Base-by-base conservation (phyloP, 495 filamentous ascomycete genomes). In the Penicillium desertorum region DNA sequence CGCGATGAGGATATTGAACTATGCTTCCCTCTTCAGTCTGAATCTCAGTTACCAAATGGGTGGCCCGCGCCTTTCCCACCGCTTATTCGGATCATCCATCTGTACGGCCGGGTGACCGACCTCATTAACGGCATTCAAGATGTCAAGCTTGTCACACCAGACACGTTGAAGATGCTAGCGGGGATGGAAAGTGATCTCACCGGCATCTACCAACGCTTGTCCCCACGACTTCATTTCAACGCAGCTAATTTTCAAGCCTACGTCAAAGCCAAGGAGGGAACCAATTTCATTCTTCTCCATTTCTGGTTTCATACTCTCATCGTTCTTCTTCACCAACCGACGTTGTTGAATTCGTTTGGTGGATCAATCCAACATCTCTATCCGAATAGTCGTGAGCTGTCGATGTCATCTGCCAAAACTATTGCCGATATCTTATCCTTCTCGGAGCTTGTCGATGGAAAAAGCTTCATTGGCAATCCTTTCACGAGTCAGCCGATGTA, bases 271-370 rank as follows among this genome's bases (percentile, higher is more conserved):
- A 85, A 88, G 39, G 87, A 92, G 58, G 87, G 89, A 27, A 88
- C 88, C 11, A 92, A 88, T 45, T 95, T 93, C 57, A 87, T 92
- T 51, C 79, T 95, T n/a, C 76, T 93, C 29, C 90, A 95, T 66
- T 90, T 93, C 66, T 95, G 90, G 90, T 93, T 93, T 63, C 90
- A 95, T 62, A 88, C 90, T 0, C 72, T 93, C 41, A 91, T 95
- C 54, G 88, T 92, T 34, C 78, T 95, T 9, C 79, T 95, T 10
- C 89, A 95, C 64, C 89, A 91, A 57, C 90, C 90, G 1, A 90
- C 88, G 1, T 70, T 94, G 6, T 75, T 94, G 29, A 86, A 90
- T 57, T 87, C 86, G 1, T 90, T 91, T 59, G 88, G 88, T 50
- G 86, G 85, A 17, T 79, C 81, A 25, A 83, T 84, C 29, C 82